Base-by-base conservation (phyloP, 1,284 basidiomycete genomes). In the Ceratobasidium sp. region DNA sequence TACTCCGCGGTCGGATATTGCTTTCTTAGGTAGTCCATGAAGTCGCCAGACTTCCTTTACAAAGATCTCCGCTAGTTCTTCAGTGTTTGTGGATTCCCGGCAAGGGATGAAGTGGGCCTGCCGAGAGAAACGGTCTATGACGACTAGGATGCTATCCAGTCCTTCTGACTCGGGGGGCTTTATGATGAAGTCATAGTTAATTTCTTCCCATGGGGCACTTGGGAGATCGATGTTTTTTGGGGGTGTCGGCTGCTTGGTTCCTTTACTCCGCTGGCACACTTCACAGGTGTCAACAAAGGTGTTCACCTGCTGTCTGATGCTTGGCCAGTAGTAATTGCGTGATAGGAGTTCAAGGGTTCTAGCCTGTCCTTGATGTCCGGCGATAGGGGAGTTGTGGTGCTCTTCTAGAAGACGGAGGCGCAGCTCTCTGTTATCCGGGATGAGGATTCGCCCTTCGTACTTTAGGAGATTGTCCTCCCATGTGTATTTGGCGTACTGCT, bases 91-190 rank as follows among this genome's bases (percentile, higher is more conserved):
- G n/a, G n/a, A n/a, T n/a, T 60, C 46, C 12, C 20, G 3, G 46
- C 46, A 49, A 18, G 46, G 46, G 46, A 49, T 79, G 69, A 83
- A 85, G 60, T 82, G 77, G 0, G 83, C 81, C 78, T 76, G 71
- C 79, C 86, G 86, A 23, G 84, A 83, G 15, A 86, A 79, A 0
- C 85, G 77, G 78, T 84, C 82, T 6, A 86, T 84, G 0, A 86
- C 76, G 1, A 86, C 84, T 3, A 85, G 78, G 70, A 86, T 84
- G 10, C 82, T 70, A 75, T 86, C 81, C 79, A 77, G 85, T 2
- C 81, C 82, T 0, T 79, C 67, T 0, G 82, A 84, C 3, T n/a
- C 7, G 1, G 85, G 86, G 0, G 86, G 81, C 12, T 81, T 79
- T 18, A 80, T 81, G 53, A 87, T 85, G 72, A 82, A 79, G 77